These are phyloP conservation scores for Globisporangium recalcitrans DNA, from an alignment of 352 stramenopile genomes.

Conservation along the genomic window DNA sequence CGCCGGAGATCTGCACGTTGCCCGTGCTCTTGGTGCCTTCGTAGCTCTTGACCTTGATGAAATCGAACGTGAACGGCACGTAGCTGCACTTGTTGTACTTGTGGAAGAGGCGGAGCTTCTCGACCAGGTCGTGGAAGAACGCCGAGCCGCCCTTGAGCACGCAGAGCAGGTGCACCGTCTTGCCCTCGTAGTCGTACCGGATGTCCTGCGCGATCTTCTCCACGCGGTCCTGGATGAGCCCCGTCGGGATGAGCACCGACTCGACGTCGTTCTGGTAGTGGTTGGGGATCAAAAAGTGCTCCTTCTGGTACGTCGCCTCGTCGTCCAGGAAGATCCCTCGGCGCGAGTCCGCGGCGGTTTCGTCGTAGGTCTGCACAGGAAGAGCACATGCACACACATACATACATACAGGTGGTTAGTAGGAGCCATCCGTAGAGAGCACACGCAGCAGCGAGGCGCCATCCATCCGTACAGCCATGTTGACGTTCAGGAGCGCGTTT, in stretches of 20 bases:
- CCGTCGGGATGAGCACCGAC: constrained; percentile 87
- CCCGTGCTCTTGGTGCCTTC: constrained; percentile 88
- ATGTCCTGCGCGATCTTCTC: constrained; percentile 92
- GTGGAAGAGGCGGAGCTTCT: constrained; percentile 79
- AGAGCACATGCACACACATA: neutral
- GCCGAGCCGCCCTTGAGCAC: constrained; percentile 88
- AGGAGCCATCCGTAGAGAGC: neutral
- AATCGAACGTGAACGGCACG: constrained; percentile 92
- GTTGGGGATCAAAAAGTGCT: constrained; percentile 74
- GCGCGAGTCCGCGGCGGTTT: constrained; percentile 24
- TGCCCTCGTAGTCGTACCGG: constrained; percentile 80
- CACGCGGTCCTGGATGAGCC: constrained; percentile 88
- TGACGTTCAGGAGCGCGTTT: neutral
- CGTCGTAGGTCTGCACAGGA: neutral
- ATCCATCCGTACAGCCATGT: constrained; percentile 4
- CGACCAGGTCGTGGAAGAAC: constrained; percentile 88
- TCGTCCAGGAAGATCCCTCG: constrained; percentile 61
- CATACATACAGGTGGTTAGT: neutral
- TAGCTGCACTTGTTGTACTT: constrained; percentile 87
- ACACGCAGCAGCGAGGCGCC: neutral
- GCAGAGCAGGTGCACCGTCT: constrained; percentile 90
- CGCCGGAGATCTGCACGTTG: constrained; percentile 88
- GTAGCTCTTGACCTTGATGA: constrained; percentile 94
- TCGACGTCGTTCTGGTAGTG: constrained; percentile 79
- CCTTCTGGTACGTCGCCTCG: constrained; percentile 57